These are phyloP conservation scores for Fusarium stilboides DNA, from an alignment of 2,329 filamentous ascomycete species.

Conservation along the genomic window DNA sequence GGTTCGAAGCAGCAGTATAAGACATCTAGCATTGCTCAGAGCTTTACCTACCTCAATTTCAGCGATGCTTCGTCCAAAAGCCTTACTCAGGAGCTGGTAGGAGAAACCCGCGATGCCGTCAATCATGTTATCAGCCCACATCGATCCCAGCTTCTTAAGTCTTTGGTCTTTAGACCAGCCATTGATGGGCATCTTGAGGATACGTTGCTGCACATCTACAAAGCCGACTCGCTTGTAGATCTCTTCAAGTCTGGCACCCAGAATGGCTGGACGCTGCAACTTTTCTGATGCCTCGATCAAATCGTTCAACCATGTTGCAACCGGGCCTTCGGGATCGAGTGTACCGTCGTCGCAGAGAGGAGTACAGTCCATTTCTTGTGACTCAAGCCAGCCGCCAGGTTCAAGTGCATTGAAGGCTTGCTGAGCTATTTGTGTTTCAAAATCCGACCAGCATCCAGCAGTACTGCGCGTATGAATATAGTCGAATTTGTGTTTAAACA, in stretches of 20 bases:
- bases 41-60: slow-evolving; percentile 62
- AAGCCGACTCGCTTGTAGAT: slow-evolving; percentile 66
- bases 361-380: slow-evolving; percentile 60
- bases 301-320: slow-evolving; percentile 58
- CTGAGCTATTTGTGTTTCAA: slow-evolving; percentile 63
- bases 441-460: slow-evolving; percentile 63
- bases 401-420: slow-evolving; percentile 63
- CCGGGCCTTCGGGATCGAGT: slow-evolving; percentile 54
- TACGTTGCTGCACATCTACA: slow-evolving; percentile 64
- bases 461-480: slow-evolving; percentile 67
- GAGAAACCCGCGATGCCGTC: slow-evolving; percentile 57
- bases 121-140: slow-evolving; percentile 60
- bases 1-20: neutral
- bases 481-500: slow-evolving; percentile 67
- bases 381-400: slow-evolving; percentile 69
- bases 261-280: slow-evolving; percentile 56
- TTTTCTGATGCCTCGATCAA: slow-evolving; percentile 56
- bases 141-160: slow-evolving; percentile 59
- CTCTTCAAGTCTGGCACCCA: slow-evolving; percentile 53
- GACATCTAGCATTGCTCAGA: too few relatives aligned
- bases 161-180: slow-evolving; percentile 64
- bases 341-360: slow-evolving; percentile 62
- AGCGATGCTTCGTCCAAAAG: slow-evolving; percentile 56
- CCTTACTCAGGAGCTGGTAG: slow-evolving; percentile 57
- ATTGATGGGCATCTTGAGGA: slow-evolving; percentile 67